A percentile compares a stretch with the other conserved stretches of the same genome.
Conservation (phyloP, 2,329 filamentous ascomycete genomes). For the Fusarium verticillioides region DNA sequence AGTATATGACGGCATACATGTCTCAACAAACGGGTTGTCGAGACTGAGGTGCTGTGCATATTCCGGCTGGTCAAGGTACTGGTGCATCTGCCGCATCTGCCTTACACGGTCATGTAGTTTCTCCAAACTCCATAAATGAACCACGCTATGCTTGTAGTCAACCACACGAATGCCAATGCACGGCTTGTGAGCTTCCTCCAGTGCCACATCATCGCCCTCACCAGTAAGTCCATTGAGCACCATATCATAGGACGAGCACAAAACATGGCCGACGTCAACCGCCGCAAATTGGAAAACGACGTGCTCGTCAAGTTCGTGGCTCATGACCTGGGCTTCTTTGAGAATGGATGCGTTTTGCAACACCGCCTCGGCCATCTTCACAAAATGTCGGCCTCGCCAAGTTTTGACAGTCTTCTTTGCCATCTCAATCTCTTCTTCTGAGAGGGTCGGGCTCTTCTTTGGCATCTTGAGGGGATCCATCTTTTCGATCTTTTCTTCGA, state of each 20-base stretch:
- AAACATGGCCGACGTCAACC: slow-evolving; percentile 85
- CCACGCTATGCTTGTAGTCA: slow-evolving; percentile 86
- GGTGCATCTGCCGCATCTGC: slow-evolving; percentile 95
- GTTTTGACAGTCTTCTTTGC: slow-evolving; percentile 75
- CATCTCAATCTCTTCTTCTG: slow-evolving; percentile 76
- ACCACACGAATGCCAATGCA: slow-evolving; percentile 91
- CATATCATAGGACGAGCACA: slow-evolving; percentile 96
- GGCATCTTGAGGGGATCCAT: slow-evolving; percentile 72
- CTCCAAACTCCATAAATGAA: slow-evolving; percentile 93
- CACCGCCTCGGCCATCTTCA: slow-evolving; percentile 92
- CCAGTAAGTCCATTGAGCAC: slow-evolving; percentile 89
- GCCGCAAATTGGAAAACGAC: slow-evolving; percentile 96
- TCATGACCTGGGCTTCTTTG: slow-evolving; percentile 98
- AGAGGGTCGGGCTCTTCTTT: slow-evolving; percentile 71
- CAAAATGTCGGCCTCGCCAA: slow-evolving; percentile 88
- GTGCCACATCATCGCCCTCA: slow-evolving; percentile 83
- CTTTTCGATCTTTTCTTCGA: slow-evolving; percentile 84
- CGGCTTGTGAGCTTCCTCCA: slow-evolving; percentile 86
- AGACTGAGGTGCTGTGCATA: slow-evolving; percentile 93
- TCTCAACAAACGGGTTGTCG: slow-evolving; percentile 92
- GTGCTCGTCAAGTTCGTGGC: slow-evolving; percentile 91
- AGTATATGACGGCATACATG: slow-evolving; percentile 91
- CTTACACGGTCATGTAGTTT: slow-evolving; percentile 89
- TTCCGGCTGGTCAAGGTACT: slow-evolving; percentile 94
- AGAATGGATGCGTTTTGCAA: slow-evolving; percentile 87